Percentiles rank a stretch among this genome's conserved stretches.
Evolutionary conservation across 2,329 filamentous ascomycete genomes (phyloP).

Genomic region (Ceratocystis ficicola): DNA sequence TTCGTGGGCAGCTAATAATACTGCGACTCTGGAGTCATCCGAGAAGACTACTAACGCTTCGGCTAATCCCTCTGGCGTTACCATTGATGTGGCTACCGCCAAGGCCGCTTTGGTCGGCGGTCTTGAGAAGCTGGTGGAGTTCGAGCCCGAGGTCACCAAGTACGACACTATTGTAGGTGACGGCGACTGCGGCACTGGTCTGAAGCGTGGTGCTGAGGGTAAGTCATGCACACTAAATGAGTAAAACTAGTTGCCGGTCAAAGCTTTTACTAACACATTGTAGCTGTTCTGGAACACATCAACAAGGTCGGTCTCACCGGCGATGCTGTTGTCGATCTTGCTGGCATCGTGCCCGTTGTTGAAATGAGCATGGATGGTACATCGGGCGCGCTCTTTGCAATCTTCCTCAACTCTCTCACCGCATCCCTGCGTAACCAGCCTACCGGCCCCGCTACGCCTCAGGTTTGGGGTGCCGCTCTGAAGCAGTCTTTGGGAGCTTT

Average conservation of each 20-base stretch:
- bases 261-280: conserved; percentile 24
- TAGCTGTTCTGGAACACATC: conserved; percentile 43
- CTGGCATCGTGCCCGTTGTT: conserved; percentile 42
- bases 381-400: conserved; percentile 54
- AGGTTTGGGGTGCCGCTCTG: conserved; percentile 52
- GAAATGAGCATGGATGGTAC: conserved; percentile 51
- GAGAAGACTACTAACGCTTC: conserved; percentile 30
- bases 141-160: conserved; percentile 58
- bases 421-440: conserved; percentile 42
- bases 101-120: conserved; percentile 44
- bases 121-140: conserved; percentile 49
- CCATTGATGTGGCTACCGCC: conserved; percentile 40
- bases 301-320: conserved; percentile 35
- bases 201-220: conserved; percentile 77
- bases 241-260: not conserved
- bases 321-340: conserved; percentile 42
- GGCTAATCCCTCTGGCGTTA: conserved; percentile 37
- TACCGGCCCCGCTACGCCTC: conserved; percentile 32
- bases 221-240: conserved; percentile 24
- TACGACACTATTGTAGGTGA: conserved; percentile 79
- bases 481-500: conserved; percentile 58
- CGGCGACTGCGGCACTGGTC: conserved; percentile 76
- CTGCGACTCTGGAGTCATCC: conserved; percentile 28
- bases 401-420: conserved; percentile 79
- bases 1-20: conserved; percentile 50